These are phyloP conservation scores for Neocucurbitaria cava DNA, from an alignment of 2,329 filamentous ascomycete genomes.

Conservation along the genomic window DNA sequence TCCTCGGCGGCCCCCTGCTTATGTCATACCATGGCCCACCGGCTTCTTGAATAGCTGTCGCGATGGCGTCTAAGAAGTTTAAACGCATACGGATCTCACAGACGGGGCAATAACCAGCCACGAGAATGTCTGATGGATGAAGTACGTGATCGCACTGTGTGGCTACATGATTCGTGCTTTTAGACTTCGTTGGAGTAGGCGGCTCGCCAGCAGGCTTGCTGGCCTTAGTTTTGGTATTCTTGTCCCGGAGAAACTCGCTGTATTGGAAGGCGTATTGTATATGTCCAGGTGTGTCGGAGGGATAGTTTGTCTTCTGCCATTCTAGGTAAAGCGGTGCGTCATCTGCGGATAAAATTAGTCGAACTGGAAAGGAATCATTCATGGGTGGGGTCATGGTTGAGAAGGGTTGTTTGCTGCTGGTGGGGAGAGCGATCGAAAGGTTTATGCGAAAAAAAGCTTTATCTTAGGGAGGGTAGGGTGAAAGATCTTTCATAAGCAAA, in stretches of 20 bases:
- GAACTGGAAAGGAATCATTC: not conserved
- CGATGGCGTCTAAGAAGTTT: not conserved
- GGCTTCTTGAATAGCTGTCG: not conserved
- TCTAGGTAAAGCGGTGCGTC: not conserved
- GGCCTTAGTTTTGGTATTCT: not conserved
- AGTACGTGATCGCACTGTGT: not conserved
- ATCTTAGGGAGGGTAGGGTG: too few relatives aligned
- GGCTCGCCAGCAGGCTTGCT: not conserved
- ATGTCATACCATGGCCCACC: not conserved
- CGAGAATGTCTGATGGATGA: not conserved
- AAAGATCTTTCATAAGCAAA: too few relatives aligned
- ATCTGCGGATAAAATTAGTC: not conserved
- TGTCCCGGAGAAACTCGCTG: not conserved
- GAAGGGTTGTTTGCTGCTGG: not conserved
- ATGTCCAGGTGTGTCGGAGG: not conserved
- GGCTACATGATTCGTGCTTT: not conserved
- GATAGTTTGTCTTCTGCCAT: not conserved
- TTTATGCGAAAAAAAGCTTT: too few relatives aligned
- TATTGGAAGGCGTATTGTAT: not conserved
- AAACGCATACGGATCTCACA: not conserved
- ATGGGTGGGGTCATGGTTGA: not conserved
- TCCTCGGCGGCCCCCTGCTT: not conserved
- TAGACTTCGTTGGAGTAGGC: too few relatives aligned
- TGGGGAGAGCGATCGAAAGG: not conserved
- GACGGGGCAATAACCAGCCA: not conserved